These are phyloP conservation scores for Umbellularia californica DNA, from an alignment of 164 flowering plant species.

Conservation along the genomic window DNA sequence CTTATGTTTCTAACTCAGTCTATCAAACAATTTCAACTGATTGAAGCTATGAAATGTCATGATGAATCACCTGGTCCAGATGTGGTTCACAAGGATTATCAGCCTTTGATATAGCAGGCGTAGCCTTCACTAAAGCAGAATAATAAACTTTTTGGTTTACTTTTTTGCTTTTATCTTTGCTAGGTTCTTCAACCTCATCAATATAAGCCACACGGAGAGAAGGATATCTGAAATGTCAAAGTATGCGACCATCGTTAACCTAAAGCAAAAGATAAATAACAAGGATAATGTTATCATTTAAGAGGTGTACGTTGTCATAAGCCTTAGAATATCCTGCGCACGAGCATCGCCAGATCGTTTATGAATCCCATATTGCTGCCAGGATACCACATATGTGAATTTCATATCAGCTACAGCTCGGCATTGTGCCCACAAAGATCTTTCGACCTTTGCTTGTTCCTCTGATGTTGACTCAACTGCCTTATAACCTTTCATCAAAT, in stretches of 20 bases:
- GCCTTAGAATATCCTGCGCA: conserved; percentile 61
- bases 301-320: conserved; percentile 52
- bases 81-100: conserved; percentile 53
- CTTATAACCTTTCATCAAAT: conserved; percentile 69
- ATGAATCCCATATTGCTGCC: conserved; percentile 70
- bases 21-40: not conserved
- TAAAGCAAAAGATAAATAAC: not conserved
- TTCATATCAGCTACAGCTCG: conserved; percentile 86
- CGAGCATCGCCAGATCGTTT: conserved; percentile 64
- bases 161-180: conserved; percentile 58
- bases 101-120: conserved; percentile 45
- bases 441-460: conserved; percentile 50
- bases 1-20: not conserved
- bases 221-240: conserved; percentile 55
- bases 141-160: conserved; percentile 69
- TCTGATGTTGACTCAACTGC: conserved; percentile 57
- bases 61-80: conserved; percentile 67
- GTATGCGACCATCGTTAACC: not conserved
- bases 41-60: not conserved
- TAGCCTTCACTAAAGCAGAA: conserved; percentile 85
- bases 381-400: conserved; percentile 73
- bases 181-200: conserved; percentile 89
- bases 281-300: not conserved
- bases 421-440: conserved; percentile 63
- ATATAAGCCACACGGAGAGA: conserved; percentile 96